Evolutionary conservation across 139 green algal genomes (phyloP).

Genomic region (Parachlorella kessleri): DNA sequence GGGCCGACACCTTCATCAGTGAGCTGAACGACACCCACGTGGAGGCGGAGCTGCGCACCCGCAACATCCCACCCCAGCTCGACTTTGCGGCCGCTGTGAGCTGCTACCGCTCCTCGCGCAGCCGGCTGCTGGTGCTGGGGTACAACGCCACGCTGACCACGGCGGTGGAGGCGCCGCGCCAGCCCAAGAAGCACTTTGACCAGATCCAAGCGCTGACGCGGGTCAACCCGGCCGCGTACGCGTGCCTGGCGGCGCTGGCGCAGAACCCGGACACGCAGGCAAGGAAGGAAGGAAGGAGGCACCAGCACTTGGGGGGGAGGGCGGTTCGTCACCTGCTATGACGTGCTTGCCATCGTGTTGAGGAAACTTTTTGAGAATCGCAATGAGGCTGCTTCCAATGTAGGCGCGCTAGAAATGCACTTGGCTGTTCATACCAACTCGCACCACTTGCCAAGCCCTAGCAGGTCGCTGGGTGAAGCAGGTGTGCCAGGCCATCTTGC

Average conservation of each 20-base stretch:
- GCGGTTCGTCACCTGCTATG: no score
- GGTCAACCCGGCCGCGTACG: conserved; percentile 53
- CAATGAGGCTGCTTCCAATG: no score
- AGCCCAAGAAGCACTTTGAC: conserved; percentile 87
- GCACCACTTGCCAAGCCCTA: no score
- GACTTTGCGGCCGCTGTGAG: conserved; percentile 55
- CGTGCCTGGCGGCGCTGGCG: conserved; percentile 51
- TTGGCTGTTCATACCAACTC: no score
- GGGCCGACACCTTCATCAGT: conserved; percentile 98
- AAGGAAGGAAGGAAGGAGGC: no score
- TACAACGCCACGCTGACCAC: conserved; percentile 97
- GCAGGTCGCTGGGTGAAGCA: no score
- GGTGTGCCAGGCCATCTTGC: no score
- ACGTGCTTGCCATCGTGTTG: no score
- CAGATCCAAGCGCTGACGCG: conserved; percentile 48
- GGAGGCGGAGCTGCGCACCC: conserved; percentile 91
- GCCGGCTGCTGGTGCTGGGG: conserved; percentile 87
- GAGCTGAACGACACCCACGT: conserved; percentile 99
- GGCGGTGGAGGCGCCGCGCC: conserved; percentile 67
- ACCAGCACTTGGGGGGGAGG: no score
- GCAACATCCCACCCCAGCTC: conserved; percentile 83
- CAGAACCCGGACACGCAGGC: conserved; percentile 44
- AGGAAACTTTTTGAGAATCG: no score
- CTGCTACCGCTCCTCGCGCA: conserved; percentile 46
- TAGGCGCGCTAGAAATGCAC: no score